These are phyloP conservation scores for Glycyrrhiza uralensis DNA, from an alignment of 306 rosid species.

Conservation along the genomic window DNA sequence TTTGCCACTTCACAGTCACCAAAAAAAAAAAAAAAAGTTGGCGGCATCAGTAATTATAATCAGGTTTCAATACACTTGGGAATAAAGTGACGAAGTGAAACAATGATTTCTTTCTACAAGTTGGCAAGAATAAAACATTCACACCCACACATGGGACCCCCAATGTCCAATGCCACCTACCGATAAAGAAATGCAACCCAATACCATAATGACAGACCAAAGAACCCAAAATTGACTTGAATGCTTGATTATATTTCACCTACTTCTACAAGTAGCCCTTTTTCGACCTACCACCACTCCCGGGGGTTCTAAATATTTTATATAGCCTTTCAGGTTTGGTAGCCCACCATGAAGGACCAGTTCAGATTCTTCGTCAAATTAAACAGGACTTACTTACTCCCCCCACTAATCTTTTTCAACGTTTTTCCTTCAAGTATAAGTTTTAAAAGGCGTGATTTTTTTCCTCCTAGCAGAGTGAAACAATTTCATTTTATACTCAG, in stretches of 20 bases:
- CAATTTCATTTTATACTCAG: background rate
- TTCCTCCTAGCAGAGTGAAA: background rate
- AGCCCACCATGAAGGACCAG: slow-evolving; percentile 36
- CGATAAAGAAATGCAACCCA: slow-evolving; percentile 19
- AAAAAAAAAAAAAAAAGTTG: background rate
- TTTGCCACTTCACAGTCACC: no score
- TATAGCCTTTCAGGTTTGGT: background rate
- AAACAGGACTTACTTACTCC: background rate
- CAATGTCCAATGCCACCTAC: slow-evolving; percentile 29
- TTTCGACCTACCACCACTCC: slow-evolving; percentile 32
- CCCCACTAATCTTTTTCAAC: background rate
- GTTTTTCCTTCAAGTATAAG: background rate
- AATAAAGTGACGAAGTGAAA: background rate
- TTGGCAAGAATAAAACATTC: slow-evolving; percentile 10
- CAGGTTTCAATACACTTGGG: background rate
- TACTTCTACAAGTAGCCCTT: slow-evolving; percentile 5
- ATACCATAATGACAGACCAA: background rate
- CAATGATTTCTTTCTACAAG: slow-evolving; percentile 8
- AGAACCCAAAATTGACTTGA: background rate
- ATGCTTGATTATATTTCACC: slow-evolving; percentile 2
- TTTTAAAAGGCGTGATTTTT: background rate
- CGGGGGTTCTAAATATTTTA: slow-evolving; percentile 10
- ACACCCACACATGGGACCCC: slow-evolving; percentile 22
- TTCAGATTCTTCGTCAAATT: background rate
- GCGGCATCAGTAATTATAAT: slow-evolving; percentile 17